Conservation (phyloP, 345 rosid genomes). For the Luvunga scandens region DNA sequence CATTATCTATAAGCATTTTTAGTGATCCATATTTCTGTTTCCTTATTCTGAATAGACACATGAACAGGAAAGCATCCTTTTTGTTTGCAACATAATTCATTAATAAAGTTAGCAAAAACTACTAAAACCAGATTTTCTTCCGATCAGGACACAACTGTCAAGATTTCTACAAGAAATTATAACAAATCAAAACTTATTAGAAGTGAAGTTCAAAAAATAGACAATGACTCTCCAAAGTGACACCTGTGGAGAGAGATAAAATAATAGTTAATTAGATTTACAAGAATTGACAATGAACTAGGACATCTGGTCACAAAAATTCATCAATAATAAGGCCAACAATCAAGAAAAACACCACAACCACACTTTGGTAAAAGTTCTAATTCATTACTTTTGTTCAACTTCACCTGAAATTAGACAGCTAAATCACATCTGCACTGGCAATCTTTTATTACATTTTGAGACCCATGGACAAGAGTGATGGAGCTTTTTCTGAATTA, state of each 20-base stretch:
- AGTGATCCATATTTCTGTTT: neutral
- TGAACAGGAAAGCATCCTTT: neutral
- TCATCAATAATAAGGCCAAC: conserved; percentile 6
- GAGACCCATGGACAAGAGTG: neutral
- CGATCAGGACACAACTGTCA: neutral
- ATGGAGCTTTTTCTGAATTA: neutral
- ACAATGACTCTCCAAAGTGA: neutral
- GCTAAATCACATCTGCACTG: neutral
- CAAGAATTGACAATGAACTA: neutral
- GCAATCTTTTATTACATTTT: neutral
- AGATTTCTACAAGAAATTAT: neutral
- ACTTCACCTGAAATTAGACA: neutral
- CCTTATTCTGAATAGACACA: neutral
- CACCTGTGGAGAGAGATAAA: neutral
- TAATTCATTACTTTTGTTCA: neutral
- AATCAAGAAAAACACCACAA: neutral
- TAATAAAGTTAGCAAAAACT: neutral
- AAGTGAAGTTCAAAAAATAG: neutral
- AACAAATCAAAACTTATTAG: neutral
- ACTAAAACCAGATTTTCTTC: neutral
- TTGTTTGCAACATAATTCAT: neutral
- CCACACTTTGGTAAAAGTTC: neutral
- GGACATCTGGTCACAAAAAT: neutral
- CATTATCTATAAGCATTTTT: neutral
- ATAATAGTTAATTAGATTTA: neutral